These are phyloP conservation scores for Hypoxylon perforatum DNA, from an alignment of 495 filamentous ascomycete species.

Conservation along the genomic window DNA sequence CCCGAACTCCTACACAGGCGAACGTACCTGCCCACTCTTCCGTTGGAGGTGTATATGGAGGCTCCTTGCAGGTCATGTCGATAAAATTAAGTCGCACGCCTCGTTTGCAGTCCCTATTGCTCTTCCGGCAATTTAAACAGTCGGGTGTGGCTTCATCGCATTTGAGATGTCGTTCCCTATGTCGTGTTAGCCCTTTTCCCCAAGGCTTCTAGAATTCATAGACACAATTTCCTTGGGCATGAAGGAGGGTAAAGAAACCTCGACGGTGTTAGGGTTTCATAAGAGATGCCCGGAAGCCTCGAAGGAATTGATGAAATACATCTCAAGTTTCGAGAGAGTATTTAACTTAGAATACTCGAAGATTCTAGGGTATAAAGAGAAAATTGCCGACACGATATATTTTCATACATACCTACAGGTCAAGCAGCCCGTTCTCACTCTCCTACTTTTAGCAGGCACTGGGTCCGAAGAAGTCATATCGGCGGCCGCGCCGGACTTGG, in stretches of 20 bases:
- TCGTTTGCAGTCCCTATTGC: slow-evolving; percentile 83
- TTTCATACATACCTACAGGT: no score
- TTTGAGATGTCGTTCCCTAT: slow-evolving; percentile 73
- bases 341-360: no score
- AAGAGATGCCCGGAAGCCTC: no score
- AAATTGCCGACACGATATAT: no score
- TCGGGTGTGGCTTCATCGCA: slow-evolving; percentile 83
- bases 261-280: no score
- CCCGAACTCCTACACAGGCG: neutral
- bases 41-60: slow-evolving; percentile 71
- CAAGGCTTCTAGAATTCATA: no score
- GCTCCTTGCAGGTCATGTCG: slow-evolving; percentile 78
- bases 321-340: no score
- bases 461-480: slow-evolving; percentile 43
- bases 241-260: no score
- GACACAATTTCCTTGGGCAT: no score
- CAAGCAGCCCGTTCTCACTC: slow-evolving; percentile 80
- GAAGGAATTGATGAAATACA: no score
- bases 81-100: slow-evolving; percentile 94
- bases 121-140: slow-evolving; percentile 90
- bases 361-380: no score
- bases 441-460: slow-evolving; percentile 67
- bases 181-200: no score
- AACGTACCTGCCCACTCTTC: slow-evolving; percentile 72
- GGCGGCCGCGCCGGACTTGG: slow-evolving; percentile 41